Conservation (phyloP, 257 asterid genomes). For the Jasminum sambac region DNA sequence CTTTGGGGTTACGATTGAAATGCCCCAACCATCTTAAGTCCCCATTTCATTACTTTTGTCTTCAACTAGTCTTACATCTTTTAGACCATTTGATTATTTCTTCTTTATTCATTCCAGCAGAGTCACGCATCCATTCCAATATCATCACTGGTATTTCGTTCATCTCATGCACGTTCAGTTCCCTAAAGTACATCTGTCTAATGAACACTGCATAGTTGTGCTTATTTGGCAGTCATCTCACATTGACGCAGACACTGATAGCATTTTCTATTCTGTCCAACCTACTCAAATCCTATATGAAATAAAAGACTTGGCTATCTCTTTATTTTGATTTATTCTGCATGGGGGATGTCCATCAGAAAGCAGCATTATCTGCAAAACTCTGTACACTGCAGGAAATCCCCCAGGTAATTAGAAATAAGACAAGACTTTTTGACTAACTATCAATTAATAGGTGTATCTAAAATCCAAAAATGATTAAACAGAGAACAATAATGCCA, state of each 20-base stretch:
- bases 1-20: background rate
- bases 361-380: background rate
- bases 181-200: background rate
- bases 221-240: background rate
- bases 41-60: background rate
- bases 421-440: slow-evolving; percentile 5
- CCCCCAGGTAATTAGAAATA: background rate
- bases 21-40: background rate
- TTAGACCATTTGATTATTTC: background rate
- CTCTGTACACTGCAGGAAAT: background rate
- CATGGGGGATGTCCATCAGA: background rate
- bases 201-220: background rate
- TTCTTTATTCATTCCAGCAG: background rate
- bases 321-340: background rate
- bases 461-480: background rate
- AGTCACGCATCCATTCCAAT: background rate
- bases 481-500: slow-evolving; percentile 11
- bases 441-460: background rate
- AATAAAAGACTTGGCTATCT: background rate
- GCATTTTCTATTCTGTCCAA: background rate
- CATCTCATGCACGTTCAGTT: background rate
- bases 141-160: background rate
- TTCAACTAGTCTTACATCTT: background rate
- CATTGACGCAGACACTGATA: background rate
- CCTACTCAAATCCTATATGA: background rate